Evolutionary conservation across 805 yeast species (phyloP).

Genomic region (Saturnispora diversa): DNA sequence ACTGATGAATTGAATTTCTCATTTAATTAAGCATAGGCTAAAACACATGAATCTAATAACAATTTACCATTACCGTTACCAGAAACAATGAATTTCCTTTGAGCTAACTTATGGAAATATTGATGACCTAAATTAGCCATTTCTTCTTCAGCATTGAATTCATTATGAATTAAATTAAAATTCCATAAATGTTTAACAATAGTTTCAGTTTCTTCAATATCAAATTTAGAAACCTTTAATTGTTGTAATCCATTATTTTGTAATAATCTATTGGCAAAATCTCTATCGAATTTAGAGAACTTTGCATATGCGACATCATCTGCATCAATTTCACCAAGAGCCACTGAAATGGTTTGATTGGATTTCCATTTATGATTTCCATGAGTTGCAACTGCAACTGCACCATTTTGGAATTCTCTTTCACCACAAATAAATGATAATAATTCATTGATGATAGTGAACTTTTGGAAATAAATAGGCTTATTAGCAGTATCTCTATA

Average conservation of each 20-base stretch:
- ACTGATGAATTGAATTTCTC: background rate
- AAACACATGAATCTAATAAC: slow-evolving; percentile 35
- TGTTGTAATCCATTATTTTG: slow-evolving; percentile 23
- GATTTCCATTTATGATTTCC: slow-evolving; percentile 43
- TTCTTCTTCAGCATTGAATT: slow-evolving; percentile 28
- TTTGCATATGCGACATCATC: slow-evolving; percentile 69
- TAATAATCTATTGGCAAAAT: slow-evolving; percentile 41
- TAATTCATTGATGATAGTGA: slow-evolving; percentile 56
- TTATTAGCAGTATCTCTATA: slow-evolving; percentile 52
- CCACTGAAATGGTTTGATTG: slow-evolving; percentile 54
- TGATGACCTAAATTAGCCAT: slow-evolving; percentile 14
- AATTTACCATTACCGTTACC: slow-evolving; percentile 63
- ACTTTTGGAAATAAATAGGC: slow-evolving; percentile 48
- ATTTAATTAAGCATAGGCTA: slow-evolving; percentile 24
- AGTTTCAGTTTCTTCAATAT: slow-evolving; percentile 36
- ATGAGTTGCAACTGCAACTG: slow-evolving; percentile 55
- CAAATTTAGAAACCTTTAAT: slow-evolving; percentile 36
- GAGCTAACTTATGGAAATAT: slow-evolving; percentile 30
- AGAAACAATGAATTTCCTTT: slow-evolving; percentile 44
- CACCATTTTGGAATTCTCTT: slow-evolving; percentile 48
- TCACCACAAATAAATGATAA: slow-evolving; percentile 49
- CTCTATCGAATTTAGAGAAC: slow-evolving; percentile 42
- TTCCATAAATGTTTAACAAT: slow-evolving; percentile 36
- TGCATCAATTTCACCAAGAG: slow-evolving; percentile 31
- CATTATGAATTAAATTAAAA: slow-evolving; percentile 32